phyloP scores from a whole-genome alignment of 2,329 filamentous ascomycete species.

The Byssothecium circinans region DNA sequence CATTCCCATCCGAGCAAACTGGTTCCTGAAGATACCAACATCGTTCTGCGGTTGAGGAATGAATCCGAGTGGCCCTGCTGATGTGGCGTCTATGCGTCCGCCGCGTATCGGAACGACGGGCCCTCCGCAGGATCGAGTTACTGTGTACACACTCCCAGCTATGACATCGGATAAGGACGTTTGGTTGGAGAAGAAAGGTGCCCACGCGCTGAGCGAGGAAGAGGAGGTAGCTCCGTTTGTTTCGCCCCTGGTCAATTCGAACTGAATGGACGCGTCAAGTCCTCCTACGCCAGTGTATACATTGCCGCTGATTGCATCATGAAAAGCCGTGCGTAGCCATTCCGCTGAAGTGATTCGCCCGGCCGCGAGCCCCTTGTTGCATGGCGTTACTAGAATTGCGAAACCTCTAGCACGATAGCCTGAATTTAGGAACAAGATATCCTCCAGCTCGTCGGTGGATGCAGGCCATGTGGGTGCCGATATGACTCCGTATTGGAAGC shows the following conservation, averaged over 20 bases:
- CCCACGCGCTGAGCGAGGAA: slow-evolving; percentile 48
- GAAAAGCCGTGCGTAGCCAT: slow-evolving; percentile 64
- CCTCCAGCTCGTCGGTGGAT: slow-evolving; percentile 62
- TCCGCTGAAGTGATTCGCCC: slow-evolving; percentile 63
- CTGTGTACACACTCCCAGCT: slow-evolving; percentile 60
- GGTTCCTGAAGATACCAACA: slow-evolving; percentile 54
- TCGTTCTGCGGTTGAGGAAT: slow-evolving; percentile 63
- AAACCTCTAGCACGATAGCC: slow-evolving; percentile 60
- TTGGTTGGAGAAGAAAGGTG: slow-evolving; percentile 55
- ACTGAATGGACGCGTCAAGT: slow-evolving; percentile 63
- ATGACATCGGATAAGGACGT: slow-evolving; percentile 61
- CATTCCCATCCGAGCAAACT: slow-evolving; percentile 63
- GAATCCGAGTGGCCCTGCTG: slow-evolving; percentile 50
- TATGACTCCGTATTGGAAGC: slow-evolving; percentile 10
- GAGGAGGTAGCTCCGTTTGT: slow-evolving; percentile 60
- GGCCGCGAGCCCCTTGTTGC: slow-evolving; percentile 45
- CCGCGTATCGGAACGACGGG: slow-evolving; percentile 56
- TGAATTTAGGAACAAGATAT: slow-evolving; percentile 62
- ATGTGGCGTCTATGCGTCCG: slow-evolving; percentile 59
- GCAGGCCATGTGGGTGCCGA: slow-evolving; percentile 65
- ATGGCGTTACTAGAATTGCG: slow-evolving; percentile 60
- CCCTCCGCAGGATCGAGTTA: slow-evolving; percentile 62
- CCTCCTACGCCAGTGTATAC: slow-evolving; percentile 54
- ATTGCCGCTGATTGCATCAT: slow-evolving; percentile 61
- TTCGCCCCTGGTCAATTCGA: slow-evolving; percentile 58